Percentiles rank a stretch among this genome's conserved stretches.
Evolutionary conservation across 2,329 filamentous ascomycete species (phyloP).

Genomic region (Trichoderma guizhouense): DNA sequence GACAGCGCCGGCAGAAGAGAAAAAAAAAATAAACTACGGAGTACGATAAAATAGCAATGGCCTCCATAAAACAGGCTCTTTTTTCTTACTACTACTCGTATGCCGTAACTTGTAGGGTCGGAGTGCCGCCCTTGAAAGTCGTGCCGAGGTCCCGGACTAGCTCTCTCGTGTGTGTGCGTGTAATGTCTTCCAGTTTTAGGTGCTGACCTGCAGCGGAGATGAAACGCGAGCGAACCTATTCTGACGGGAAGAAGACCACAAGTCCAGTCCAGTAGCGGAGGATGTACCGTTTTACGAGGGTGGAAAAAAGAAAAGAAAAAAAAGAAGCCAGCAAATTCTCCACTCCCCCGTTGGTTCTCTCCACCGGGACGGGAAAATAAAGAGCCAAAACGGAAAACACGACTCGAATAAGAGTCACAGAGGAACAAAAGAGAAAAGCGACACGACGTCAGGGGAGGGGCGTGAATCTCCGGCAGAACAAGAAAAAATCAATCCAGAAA

Average conservation of each 20-base stretch:
- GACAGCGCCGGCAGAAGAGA: not conserved
- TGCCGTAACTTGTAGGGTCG: not conserved
- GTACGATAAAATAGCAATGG: not conserved
- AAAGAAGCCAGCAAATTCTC: not conserved
- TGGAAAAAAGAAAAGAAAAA: not conserved
- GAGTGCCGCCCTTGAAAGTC: not conserved
- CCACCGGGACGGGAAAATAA: not conserved
- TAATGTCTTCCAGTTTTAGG: not conserved
- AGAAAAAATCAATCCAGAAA: not conserved
- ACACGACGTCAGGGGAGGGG: not conserved
- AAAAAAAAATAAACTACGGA: not conserved
- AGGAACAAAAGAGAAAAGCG: not conserved
- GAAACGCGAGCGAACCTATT: not conserved
- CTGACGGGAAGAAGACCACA: not conserved
- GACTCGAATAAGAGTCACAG: not conserved
- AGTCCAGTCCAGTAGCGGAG: not conserved
- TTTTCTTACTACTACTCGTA: not conserved
- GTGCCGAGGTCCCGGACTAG: slow-evolving; percentile 8
- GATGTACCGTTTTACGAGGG: not conserved
- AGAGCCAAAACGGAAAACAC: not conserved
- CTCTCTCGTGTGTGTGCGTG: not conserved
- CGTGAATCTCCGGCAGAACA: no score
- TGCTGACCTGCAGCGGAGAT: slow-evolving; percentile 13
- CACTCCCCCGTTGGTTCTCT: not conserved
- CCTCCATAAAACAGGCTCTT: not conserved